Percentiles rank a stretch among this genome's conserved stretches.
phyloP scores from a whole-genome alignment of 345 rosid genomes.

The Eucalyptus cloeziana region DNA sequence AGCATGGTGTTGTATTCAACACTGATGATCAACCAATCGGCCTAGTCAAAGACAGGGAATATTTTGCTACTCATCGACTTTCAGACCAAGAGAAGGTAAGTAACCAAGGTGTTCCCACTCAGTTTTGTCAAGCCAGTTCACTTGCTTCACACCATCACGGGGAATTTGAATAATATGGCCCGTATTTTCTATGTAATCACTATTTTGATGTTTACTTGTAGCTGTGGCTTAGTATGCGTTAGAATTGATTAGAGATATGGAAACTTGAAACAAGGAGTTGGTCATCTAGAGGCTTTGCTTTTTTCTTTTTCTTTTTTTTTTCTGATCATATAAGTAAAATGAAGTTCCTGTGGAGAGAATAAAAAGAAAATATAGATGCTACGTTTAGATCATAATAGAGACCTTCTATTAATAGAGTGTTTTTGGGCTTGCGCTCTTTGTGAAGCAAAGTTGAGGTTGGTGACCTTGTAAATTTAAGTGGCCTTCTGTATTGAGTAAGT shows the following conservation, averaged over 20 bases:
- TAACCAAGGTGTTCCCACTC: neutral
- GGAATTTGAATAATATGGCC: neutral
- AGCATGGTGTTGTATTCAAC: neutral
- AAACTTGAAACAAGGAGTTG: neutral
- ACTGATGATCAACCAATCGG: neutral
- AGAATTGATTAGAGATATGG: neutral
- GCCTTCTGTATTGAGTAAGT: neutral
- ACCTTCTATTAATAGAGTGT: neutral
- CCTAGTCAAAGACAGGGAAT: neutral
- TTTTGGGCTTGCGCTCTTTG: neutral
- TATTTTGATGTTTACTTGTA: neutral
- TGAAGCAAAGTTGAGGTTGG: neutral
- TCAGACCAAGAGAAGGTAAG: neutral
- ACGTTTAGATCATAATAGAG: neutral
- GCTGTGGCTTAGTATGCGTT: neutral
- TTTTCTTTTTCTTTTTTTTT: neutral
- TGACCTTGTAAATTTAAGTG: neutral
- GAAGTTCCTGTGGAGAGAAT: neutral
- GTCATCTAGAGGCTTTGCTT: neutral
- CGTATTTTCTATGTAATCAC: neutral
- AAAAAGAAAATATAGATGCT: neutral
- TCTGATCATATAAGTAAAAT: neutral
- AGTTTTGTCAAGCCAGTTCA: neutral
- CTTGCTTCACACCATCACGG: neutral
- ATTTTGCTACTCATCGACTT: neutral